phyloP scores from a whole-genome alignment of 2,329 filamentous ascomycete species.

The Zasmidium cellare region DNA sequence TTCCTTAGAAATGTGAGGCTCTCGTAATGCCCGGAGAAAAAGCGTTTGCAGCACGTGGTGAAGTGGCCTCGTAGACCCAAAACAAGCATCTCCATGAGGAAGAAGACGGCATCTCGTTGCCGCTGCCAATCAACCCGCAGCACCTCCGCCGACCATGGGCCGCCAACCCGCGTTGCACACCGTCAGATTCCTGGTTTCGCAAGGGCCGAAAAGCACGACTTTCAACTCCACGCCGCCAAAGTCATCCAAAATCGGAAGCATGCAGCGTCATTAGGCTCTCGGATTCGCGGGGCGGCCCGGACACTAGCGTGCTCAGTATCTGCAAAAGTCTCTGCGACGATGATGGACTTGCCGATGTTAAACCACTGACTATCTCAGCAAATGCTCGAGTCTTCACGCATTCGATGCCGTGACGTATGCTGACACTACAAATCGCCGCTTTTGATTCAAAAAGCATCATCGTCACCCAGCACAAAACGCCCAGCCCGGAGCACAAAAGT shows the following conservation, averaged over 20 bases:
- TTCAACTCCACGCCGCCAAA: background rate
- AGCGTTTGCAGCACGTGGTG: constrained; percentile 1
- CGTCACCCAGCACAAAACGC: background rate
- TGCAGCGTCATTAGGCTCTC: background rate
- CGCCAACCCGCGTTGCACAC: background rate
- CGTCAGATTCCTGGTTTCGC: background rate
- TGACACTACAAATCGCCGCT: background rate
- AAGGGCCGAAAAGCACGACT: background rate
- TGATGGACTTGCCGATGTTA: background rate
- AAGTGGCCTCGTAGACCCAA: background rate
- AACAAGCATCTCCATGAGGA: background rate
- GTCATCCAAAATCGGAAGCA: background rate
- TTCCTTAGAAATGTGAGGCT: background rate
- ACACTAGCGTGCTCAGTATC: background rate
- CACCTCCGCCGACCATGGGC: background rate
- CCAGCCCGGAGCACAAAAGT: background rate
- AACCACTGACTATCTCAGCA: constrained; percentile 1
- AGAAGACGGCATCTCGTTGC: no score
- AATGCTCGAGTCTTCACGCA: background rate
- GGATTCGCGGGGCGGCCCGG: background rate
- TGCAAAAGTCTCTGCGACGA: background rate
- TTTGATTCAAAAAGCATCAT: background rate
- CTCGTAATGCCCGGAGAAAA: constrained; percentile 5
- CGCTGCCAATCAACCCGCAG: background rate
- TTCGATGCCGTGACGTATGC: background rate